Percentiles rank a stretch among this genome's conserved stretches.
phyloP scores from a whole-genome alignment of 495 filamentous ascomycete genomes.

The Lophiotrema nucula region DNA sequence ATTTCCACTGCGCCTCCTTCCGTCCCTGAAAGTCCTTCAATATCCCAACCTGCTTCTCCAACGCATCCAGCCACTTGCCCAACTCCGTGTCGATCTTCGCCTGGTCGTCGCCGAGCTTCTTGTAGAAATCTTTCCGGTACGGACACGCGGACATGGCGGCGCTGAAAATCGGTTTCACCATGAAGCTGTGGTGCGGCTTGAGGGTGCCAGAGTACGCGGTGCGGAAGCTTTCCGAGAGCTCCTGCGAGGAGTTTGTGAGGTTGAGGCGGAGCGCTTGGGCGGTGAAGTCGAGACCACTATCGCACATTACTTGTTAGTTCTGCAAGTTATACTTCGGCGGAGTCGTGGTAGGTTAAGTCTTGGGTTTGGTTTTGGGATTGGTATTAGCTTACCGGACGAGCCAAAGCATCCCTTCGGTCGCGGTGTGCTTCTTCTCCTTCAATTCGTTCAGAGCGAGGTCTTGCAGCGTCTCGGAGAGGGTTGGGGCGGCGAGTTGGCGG shows the following conservation, averaged over 20 bases:
- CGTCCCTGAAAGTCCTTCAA: slow-evolving; percentile 43
- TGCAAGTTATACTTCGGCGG: neutral
- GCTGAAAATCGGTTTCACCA: slow-evolving; percentile 85
- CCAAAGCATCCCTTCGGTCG: slow-evolving; percentile 89
- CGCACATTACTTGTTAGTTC: neutral
- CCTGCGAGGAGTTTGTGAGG: slow-evolving; percentile 60
- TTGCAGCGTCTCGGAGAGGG: slow-evolving; percentile 76
- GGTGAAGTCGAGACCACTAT: slow-evolving; percentile 89
- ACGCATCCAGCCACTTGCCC: slow-evolving; percentile 64
- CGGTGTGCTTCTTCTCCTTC: slow-evolving; percentile 78
- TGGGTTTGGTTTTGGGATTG: slow-evolving; percentile 14
- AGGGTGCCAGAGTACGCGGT: slow-evolving; percentile 79
- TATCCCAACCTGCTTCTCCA: slow-evolving; percentile 58
- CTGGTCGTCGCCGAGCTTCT: slow-evolving; percentile 71
- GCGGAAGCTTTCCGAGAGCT: slow-evolving; percentile 85
- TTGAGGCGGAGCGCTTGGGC: slow-evolving; percentile 77
- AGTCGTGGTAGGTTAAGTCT: neutral
- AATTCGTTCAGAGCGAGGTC: slow-evolving; percentile 80
- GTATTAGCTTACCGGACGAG: slow-evolving; percentile 65
- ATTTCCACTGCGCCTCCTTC: too few relatives aligned
- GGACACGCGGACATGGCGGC: slow-evolving; percentile 90
- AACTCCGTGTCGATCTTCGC: slow-evolving; percentile 61
- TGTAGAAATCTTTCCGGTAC: slow-evolving; percentile 86
- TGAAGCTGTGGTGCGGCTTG: slow-evolving; percentile 82
- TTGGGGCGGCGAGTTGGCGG: slow-evolving; percentile 72